phyloP scores from a whole-genome alignment of 2,329 filamentous ascomycete genomes.

The Talaromyces atroroseus region DNA sequence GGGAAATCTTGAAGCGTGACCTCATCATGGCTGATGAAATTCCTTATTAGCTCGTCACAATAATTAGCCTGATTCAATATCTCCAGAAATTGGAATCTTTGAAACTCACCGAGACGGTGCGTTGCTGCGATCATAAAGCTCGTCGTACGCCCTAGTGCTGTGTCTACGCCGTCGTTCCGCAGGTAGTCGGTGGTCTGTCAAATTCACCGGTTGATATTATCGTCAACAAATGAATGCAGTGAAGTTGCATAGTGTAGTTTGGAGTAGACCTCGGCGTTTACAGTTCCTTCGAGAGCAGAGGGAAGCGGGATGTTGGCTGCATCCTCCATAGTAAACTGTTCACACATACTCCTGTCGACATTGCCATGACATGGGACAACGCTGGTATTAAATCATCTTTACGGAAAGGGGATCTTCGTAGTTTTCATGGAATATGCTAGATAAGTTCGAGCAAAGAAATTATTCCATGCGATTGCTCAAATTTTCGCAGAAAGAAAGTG shows the following conservation, averaged over 20 bases:
- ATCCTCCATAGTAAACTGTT: not conserved
- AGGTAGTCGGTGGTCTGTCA: not conserved
- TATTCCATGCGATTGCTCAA: not conserved
- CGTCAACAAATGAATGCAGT: conserved; percentile 6
- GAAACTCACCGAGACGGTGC: not conserved
- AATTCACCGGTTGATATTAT: conserved; percentile 5
- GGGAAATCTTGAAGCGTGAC: conserved; percentile 4
- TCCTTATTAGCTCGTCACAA: no score
- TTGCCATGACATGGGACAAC: not conserved
- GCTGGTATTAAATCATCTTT: not conserved
- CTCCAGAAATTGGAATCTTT: not conserved
- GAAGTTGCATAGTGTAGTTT: conserved; percentile 3
- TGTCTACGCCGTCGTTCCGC: not conserved
- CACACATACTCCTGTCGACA: not conserved
- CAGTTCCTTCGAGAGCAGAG: not conserved
- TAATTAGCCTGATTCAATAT: no score
- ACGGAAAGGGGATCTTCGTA: not conserved
- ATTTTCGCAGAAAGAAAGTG: not conserved
- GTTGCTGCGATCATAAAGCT: conserved; percentile 5
- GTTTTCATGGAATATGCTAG: no score
- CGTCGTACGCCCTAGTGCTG: not conserved
- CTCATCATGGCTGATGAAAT: not conserved
- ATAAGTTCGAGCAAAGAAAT: not conserved
- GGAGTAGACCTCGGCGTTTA: not conserved
- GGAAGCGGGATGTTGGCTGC: conserved; percentile 8